phyloP scores from a whole-genome alignment of 2,329 filamentous ascomycete genomes.

The Diaporthe ilicicola region DNA sequence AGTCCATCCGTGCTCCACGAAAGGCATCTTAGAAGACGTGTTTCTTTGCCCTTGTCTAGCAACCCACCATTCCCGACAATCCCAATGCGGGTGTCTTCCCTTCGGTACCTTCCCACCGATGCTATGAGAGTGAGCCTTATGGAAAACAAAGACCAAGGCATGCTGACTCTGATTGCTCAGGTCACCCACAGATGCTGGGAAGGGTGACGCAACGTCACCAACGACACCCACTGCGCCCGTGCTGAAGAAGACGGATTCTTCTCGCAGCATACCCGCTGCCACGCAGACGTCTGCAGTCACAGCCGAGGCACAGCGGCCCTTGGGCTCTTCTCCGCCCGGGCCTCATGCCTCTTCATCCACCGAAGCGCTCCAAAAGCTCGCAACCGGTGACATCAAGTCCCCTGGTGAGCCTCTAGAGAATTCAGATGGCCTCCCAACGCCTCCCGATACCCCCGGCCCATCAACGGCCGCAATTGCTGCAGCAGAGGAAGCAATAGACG shows the following conservation, averaged over 20 bases:
- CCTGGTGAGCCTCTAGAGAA: not conserved
- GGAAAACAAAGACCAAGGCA: not conserved
- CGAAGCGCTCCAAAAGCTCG: conserved; percentile 17
- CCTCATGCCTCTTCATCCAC: conserved; percentile 12
- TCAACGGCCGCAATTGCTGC: not conserved
- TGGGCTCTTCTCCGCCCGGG: conserved; percentile 22
- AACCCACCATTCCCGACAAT: conserved; percentile 28
- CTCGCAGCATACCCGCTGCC: conserved; percentile 23
- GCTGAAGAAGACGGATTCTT: conserved; percentile 26
- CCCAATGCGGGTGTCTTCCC: conserved; percentile 18
- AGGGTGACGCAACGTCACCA: conserved; percentile 17
- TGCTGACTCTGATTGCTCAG: not conserved
- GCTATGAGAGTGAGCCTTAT: not conserved
- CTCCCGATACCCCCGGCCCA: conserved; percentile 31
- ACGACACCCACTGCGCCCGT: conserved; percentile 19
- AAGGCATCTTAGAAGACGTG: conserved; percentile 15
- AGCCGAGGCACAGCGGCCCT: conserved; percentile 24
- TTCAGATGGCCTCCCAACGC: conserved; percentile 28
- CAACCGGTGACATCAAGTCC: not conserved
- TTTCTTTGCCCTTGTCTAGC: conserved; percentile 32
- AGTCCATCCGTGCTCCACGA: not conserved
- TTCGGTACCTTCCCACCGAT: conserved; percentile 22
- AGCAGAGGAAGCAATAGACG: not conserved
- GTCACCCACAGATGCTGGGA: conserved; percentile 18
- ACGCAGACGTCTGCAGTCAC: conserved; percentile 28